Conservation (phyloP, 306 rosid genomes). For the Cucumis melo region DNA sequence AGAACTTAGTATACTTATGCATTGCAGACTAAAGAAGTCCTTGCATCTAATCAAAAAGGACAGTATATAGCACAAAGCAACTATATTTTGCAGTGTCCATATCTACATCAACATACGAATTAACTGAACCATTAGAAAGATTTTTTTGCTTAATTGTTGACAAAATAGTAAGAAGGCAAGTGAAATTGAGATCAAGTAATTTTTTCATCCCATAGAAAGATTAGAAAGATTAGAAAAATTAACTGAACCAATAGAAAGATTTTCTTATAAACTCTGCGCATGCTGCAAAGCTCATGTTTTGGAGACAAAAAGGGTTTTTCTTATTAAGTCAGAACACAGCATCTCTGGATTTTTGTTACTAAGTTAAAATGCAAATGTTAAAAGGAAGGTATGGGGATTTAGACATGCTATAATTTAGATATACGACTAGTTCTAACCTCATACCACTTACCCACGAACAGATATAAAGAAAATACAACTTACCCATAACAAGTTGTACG, state of each 20-base stretch:
- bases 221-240: too few relatives aligned
- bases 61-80: not conserved
- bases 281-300: not conserved
- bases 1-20: not conserved
- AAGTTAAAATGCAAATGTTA: not conserved
- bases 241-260: too few relatives aligned
- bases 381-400: not conserved
- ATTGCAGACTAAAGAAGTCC: not conserved
- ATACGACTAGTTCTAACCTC: not conserved
- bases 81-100: not conserved
- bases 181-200: too few relatives aligned
- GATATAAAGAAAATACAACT: not conserved
- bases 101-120: not conserved
- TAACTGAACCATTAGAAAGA: not conserved
- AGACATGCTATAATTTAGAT: too few relatives aligned
- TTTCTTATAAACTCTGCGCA: not conserved
- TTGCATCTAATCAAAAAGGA: not conserved
- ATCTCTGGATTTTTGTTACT: not conserved
- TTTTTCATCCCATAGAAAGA: not conserved
- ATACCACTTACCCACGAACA: constrained; percentile 42
- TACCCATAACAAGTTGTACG: too few relatives aligned
- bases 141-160: not conserved
- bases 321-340: too few relatives aligned
- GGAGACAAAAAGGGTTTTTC: not conserved
- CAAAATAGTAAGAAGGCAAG: not conserved